These are phyloP conservation scores for Phellopilus nigrolimitatus DNA, from an alignment of 1,284 basidiomycete species.

Conservation along the genomic window DNA sequence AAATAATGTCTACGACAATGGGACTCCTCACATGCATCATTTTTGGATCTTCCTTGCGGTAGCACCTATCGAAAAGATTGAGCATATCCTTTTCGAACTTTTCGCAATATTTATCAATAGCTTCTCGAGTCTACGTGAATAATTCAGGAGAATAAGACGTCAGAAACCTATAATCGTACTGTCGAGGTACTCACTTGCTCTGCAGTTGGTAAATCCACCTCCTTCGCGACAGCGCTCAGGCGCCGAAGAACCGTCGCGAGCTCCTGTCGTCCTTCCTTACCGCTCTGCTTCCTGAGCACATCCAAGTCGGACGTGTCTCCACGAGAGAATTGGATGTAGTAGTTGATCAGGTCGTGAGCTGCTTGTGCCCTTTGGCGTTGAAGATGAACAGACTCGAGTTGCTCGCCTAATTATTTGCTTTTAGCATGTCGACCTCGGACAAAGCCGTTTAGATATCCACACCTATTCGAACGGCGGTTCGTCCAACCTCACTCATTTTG, in stretches of 20 bases:
- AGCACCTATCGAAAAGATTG: constrained; percentile 90
- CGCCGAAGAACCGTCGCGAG: constrained; percentile 89
- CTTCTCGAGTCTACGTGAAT: constrained; percentile 65
- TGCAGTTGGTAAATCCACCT: constrained; percentile 81
- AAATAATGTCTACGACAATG: not conserved
- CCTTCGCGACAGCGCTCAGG: constrained; percentile 85
- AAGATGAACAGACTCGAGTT: constrained; percentile 92
- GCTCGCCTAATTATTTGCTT: constrained; percentile 61
- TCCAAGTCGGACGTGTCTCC: constrained; percentile 81
- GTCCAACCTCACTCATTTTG: constrained; percentile 90
- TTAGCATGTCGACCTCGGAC: not conserved
- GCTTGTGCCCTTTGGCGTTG: constrained; percentile 92
- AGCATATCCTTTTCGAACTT: constrained; percentile 99
- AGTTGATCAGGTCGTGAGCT: constrained; percentile 91
- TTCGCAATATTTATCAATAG: constrained; percentile 94
- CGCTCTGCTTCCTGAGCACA: constrained; percentile 72
- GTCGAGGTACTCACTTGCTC: constrained; percentile 56
- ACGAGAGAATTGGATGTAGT: constrained; percentile 89
- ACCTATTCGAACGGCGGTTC: constrained; percentile 94
- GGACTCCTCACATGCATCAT: constrained; percentile 87
- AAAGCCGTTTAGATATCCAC: constrained; percentile 22
- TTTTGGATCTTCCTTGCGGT: constrained; percentile 94
- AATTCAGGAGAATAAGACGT: not conserved
- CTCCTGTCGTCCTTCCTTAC: constrained; percentile 81
- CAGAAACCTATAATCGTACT: not conserved